Percentiles rank a stretch among this genome's conserved stretches.
These are phyloP conservation scores for Pleodorina starrii DNA, from an alignment of 139 green algal genomes.

Conservation along the genomic window DNA sequence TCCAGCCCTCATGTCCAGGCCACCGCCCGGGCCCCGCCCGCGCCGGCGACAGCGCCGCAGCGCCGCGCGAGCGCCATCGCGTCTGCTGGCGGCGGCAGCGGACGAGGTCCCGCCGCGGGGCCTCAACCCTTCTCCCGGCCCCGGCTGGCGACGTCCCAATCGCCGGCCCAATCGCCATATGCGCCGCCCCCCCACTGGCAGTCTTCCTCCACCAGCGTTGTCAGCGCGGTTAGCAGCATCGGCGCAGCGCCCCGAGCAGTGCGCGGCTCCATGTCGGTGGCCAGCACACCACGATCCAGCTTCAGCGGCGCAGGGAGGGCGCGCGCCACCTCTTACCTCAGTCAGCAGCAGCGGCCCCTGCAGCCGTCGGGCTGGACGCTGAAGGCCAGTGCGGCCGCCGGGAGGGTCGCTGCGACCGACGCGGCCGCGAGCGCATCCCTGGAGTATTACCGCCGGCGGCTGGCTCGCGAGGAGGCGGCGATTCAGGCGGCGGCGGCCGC, in stretches of 20 bases:
- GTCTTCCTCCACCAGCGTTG: not conserved
- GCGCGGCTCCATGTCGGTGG: not conserved
- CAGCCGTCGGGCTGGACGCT: not conserved
- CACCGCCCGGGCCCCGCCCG: too few relatives aligned
- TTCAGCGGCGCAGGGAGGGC: not conserved
- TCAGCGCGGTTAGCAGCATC: not conserved
- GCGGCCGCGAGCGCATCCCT: not conserved
- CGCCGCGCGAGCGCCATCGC: too few relatives aligned
- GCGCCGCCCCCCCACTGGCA: too few relatives aligned
- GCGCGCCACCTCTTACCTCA: not conserved
- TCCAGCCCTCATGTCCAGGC: too few relatives aligned
- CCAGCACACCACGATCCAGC: not conserved
- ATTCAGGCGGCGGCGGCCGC: too few relatives aligned
- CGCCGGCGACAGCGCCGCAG: too few relatives aligned
- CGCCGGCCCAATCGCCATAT: not conserved
- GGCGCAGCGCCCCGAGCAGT: not conserved
- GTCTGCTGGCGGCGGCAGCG: too few relatives aligned
- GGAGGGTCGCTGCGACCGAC: not conserved
- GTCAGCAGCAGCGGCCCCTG: not conserved
- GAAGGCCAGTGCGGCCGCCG: not conserved
- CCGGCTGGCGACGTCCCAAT: too few relatives aligned
- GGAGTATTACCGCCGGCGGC: not conserved
- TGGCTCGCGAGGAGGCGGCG: not conserved
- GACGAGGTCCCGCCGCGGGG: too few relatives aligned
- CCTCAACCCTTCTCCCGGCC: too few relatives aligned